These are phyloP conservation scores for Candida tallmaniae DNA, from an alignment of 805 yeast species.

Conservation along the genomic window DNA sequence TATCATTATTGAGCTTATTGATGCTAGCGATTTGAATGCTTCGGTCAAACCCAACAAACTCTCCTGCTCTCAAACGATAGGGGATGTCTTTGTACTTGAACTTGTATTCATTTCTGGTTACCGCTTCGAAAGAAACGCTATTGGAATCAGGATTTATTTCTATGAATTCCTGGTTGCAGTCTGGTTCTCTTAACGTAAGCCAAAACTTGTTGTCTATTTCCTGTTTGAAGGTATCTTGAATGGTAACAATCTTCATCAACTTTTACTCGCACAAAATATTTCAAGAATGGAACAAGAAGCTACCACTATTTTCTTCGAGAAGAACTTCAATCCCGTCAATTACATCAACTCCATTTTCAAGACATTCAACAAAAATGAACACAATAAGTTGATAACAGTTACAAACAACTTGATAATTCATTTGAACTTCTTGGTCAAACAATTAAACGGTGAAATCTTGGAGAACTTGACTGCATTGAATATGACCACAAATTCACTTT, in stretches of 20 bases:
- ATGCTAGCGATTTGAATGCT: slow-evolving; percentile 7
- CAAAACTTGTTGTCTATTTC: slow-evolving; percentile 42
- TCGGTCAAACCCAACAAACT: slow-evolving; percentile 3
- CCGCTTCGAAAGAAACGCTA: slow-evolving; percentile 1
- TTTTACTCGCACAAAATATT: background rate
- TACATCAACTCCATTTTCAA: slow-evolving; percentile 61
- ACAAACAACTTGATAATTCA: slow-evolving; percentile 52
- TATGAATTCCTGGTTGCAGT: background rate
- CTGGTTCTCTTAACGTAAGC: slow-evolving; percentile 26
- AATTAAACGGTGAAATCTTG: slow-evolving; percentile 43
- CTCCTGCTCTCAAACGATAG: slow-evolving; percentile 6
- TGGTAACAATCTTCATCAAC: slow-evolving; percentile 21
- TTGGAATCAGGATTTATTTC: background rate
- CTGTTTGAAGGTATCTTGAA: slow-evolving; percentile 45
- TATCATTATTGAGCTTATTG: slow-evolving; percentile 4
- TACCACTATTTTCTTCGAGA: slow-evolving; percentile 64
- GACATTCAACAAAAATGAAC: slow-evolving; percentile 18
- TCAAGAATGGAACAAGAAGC: slow-evolving; percentile 28
- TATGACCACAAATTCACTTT: slow-evolving; percentile 16
- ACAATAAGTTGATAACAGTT: slow-evolving; percentile 39
- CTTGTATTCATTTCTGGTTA: slow-evolving; percentile 1
- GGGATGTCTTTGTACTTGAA: slow-evolving; percentile 1
- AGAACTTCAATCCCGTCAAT: slow-evolving; percentile 58
- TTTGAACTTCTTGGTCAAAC: slow-evolving; percentile 59
- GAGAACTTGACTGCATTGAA: slow-evolving; percentile 45